Base-by-base conservation (phyloP, 225 moss, liverwort and hornwort species). In the Ulota crispa region DNA sequence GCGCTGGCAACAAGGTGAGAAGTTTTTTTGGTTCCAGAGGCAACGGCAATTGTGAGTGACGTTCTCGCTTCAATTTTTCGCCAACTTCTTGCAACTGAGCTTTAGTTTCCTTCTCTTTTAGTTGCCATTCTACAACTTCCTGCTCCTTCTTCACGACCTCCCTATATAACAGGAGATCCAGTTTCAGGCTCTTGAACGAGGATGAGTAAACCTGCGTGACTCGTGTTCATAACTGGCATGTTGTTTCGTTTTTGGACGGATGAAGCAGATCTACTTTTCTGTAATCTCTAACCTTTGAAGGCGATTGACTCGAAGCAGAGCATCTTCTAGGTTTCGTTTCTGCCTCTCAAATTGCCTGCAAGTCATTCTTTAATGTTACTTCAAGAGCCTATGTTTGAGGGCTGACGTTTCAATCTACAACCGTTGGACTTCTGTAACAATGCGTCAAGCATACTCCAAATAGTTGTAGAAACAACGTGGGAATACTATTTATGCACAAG, bases 291-390 rank as follows among this genome's bases (percentile, higher is more conserved):
- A 90, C 87, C 87, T 90, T 14, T 90, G 87, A 30, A 90, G 88
- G 75, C 84, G 82, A 81, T 88, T 90, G 0, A 88, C 88, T 53
- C 86, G 82, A 52, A 86, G 82, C 4, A 88, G 82, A 69, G 88
- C 88, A 66, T 86, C 88, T 71, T 90, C 88, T 70, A 90, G 55
- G 65, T 75, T 86, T 82, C 78, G 81, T 78, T 80, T 87, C 5
- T 90, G 90, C 84, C 81, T 87, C 61, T 88, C 85, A 79, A 86
- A 90, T 7, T 86, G 83, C 79, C 85, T 90, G 81, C 83, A 78
- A 54, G 28, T 72, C 34, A 71, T 78, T 32, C 55, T 64, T 59
- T 23, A 43, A 15, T 43, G 53, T 82, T 67, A 67, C 30, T 77
- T 85, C 68, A 62, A 63, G 36, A 57, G 8, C 2, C n/a, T 41